Percentiles rank a stretch among this genome's conserved stretches.
Evolutionary conservation across 1,284 basidiomycete genomes (phyloP).

Genomic region (Singerocomus inundabilis): DNA sequence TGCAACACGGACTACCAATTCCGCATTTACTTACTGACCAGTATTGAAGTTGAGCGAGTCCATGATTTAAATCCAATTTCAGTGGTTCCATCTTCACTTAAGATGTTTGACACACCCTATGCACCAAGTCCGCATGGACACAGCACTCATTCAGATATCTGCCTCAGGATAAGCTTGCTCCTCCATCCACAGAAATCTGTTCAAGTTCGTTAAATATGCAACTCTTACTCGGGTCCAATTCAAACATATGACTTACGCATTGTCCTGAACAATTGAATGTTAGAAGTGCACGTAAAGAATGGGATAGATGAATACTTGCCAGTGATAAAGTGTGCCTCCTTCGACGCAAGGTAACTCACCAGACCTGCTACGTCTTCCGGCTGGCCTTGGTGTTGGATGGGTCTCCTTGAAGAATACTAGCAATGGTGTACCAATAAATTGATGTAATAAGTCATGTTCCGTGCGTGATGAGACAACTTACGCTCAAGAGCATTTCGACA

Average conservation of each 20-base stretch:
- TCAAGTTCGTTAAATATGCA: neutral
- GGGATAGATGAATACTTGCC: neutral
- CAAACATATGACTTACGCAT: constrained; percentile 17
- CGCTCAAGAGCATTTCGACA: neutral
- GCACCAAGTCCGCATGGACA: no score
- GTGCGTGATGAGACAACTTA: constrained; percentile 1
- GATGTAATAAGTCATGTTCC: neutral
- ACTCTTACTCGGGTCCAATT: neutral
- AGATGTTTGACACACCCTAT: no score
- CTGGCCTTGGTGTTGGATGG: constrained; percentile 13
- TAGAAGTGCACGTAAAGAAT: neutral
- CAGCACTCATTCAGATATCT: no score
- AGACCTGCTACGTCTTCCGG: no score
- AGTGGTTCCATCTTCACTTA: no score
- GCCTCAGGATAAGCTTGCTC: constrained; percentile 15
- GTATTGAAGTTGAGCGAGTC: no score
- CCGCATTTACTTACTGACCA: no score
- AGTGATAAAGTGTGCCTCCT: no score
- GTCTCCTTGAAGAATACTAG: neutral
- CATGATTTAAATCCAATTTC: no score
- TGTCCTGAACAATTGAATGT: constrained; percentile 14
- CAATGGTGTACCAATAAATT: neutral
- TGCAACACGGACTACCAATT: no score
- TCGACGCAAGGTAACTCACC: constrained; percentile 28
- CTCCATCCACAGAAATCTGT: constrained; percentile 24